Conservation (phyloP, 2,329 filamentous ascomycete species). For the Alternaria atra region DNA sequence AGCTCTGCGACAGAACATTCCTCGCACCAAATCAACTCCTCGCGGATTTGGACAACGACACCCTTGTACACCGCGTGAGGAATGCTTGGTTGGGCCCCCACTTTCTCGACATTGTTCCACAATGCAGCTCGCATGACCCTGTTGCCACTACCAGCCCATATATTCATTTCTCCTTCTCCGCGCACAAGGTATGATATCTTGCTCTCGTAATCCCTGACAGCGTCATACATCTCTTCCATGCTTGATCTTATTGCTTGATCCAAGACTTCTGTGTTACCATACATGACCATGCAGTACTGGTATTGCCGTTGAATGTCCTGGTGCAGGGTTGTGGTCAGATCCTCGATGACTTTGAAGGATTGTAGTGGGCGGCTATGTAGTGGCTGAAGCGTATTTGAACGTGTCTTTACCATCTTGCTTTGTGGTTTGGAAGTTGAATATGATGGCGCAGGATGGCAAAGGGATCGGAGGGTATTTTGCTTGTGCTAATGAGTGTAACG, state of each 20-base stretch:
- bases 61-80: not conserved
- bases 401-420: not conserved
- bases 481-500: not conserved
- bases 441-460: not conserved
- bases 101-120: not conserved
- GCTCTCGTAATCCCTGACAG: not conserved
- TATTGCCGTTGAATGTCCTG: not conserved
- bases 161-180: not conserved
- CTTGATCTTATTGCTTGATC: not conserved
- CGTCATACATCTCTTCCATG: not conserved
- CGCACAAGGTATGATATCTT: not conserved
- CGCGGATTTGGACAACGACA: not conserved
- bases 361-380: not conserved
- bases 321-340: not conserved
- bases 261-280: not conserved
- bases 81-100: fast-evolving
- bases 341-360: not conserved
- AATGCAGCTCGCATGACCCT: not conserved
- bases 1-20: not conserved
- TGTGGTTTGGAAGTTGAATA: not conserved
- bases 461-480: not conserved
- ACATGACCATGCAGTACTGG: not conserved
- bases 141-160: not conserved
- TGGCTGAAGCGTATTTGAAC: not conserved
- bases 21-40: not conserved